Conservation (phyloP, 2,329 filamentous ascomycete genomes). For the Colletotrichum tanaceti region DNA sequence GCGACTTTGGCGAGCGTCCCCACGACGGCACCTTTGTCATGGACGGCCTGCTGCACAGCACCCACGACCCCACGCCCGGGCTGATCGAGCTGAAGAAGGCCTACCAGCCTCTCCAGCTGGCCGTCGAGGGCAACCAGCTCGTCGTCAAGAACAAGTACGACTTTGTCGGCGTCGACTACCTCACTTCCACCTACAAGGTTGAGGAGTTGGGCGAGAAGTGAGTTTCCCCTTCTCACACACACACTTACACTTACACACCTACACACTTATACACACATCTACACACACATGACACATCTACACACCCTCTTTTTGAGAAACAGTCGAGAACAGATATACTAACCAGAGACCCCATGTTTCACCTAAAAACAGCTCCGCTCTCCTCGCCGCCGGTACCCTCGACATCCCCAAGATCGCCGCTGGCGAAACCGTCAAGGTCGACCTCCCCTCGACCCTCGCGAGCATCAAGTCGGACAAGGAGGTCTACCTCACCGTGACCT, state of each 20-base stretch:
- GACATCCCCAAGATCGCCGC: conserved; percentile 56
- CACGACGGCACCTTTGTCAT: conserved; percentile 72
- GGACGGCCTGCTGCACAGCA: conserved; percentile 67
- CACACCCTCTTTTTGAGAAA: not conserved
- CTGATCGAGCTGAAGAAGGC: conserved; percentile 68
- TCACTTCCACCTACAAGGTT: conserved; percentile 57
- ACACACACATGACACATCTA: too few relatives aligned
- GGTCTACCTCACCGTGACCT: conserved; percentile 58
- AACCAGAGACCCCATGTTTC: too few relatives aligned
- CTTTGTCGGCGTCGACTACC: conserved; percentile 58
- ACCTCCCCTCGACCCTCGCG: conserved; percentile 47
- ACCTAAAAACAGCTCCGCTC: conserved; percentile 39
- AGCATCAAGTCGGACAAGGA: conserved; percentile 51
- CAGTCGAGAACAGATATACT: not conserved
- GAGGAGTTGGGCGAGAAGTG: conserved; percentile 57
- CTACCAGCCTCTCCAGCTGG: conserved; percentile 64
- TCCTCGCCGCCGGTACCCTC: conserved; percentile 52
- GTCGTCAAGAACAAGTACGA: conserved; percentile 58
- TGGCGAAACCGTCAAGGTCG: conserved; percentile 50
- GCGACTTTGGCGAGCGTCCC: conserved; percentile 70
- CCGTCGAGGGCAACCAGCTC: conserved; percentile 51
- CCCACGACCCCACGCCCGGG: conserved; percentile 67
- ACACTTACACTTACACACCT: too few relatives aligned
- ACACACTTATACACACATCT: too few relatives aligned
- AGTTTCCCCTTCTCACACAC: conserved; percentile 41